Evolutionary conservation across 2,329 filamentous ascomycete genomes (phyloP), one percentile per base, ranked within the genome.

Genomic region (Colletotrichum sp.): DNA sequence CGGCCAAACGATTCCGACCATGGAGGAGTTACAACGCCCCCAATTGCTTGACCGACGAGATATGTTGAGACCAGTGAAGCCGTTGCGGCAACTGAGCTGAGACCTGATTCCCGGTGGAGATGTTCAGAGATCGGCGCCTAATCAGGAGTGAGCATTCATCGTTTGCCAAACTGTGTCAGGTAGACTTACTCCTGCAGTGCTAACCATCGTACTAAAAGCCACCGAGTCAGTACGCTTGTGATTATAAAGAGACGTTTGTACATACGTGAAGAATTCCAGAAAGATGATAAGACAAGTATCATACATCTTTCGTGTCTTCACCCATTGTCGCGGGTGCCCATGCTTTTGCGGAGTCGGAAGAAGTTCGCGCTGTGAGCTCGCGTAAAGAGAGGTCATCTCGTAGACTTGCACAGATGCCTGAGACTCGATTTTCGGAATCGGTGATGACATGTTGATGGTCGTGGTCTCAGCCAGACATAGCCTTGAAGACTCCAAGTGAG

Each of bases 181-280:
- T 7, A 64, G 6, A 55, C 67, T 15, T 71, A 60, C 71, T 21
- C 71, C 71, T 28, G 71, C 60, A 2, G 71, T 74, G 52, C 71
- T 74, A 1, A 71, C 71, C 21, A 65, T 74, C 0, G 67, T 71
- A 8, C 60, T 71, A 4, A 9, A 24, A 24, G 30, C 1, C 16
- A 3, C 4, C 0, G 3, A 28, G 60, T 66, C 15, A 71, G 13
- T 8, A 16, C 1, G 8, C 0, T 15, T 1, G 1, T 3, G 34
- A 2, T 16, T 8, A 24, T 6, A 6, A 34, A 18, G 1, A 28
- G 1, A 21, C 3, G 1, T 6, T 10, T 60, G 5, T 28, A 52
- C 58, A 2, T 61, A 71, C 71, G 71, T 74, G 34, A 66, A 74
- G 13, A 74, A 74, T 28, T 74, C 71, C 1, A 74, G 34, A n/a